Evolutionary conservation across 768 basidiomycete genomes (phyloP), one percentile per base, ranked within the genome.

Genomic region (Leccinum subgranulosum): DNA sequence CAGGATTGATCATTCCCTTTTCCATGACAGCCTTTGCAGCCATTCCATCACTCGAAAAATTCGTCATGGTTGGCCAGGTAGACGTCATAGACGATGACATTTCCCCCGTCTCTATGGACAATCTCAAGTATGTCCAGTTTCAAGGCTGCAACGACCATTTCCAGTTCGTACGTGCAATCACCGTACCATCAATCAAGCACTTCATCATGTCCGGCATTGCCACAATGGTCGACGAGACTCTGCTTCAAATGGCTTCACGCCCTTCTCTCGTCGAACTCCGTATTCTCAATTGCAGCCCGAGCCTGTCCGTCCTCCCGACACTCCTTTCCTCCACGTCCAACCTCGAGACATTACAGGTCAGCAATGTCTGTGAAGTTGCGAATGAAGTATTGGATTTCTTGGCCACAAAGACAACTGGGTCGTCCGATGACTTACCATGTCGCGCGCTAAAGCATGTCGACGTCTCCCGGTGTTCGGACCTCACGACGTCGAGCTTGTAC

Each of bases 401-500:
- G 21, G 67, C 74, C 55, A 60, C 39, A 23, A 51, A 48, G n/a
- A 56, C 11, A 12, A 51, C 33, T 63, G 68, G 43, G 65, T 10
- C 31, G 1, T 57, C 41, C 36, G 46, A 56, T 33, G 50, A 33
- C 33, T 46, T 60, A 27, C 36, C 76, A 8, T 87, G 85, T 57
- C 84, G 84, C 10, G 58, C 60, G 33, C 66, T 87, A 27, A 74
- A 69, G 19, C 71, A 81, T 41, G 65, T 88, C 55, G 77, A 88
- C 54, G 72, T 90, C 48, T 84, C 87, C 1, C 61, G 75, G 36
- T 84, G 81, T 60, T 67, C 79, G 0, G 23, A 84, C 54, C 69
- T 88, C 15, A 73, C 70, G 47, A 81, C 82, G 0, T 82, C 82
- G 6, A 77, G 79, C 2, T 65, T 84, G 23, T 75, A 83, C 15